Conservation (phyloP, 2,329 filamentous ascomycete genomes). For the Pseudogymnoascus sp. region DNA sequence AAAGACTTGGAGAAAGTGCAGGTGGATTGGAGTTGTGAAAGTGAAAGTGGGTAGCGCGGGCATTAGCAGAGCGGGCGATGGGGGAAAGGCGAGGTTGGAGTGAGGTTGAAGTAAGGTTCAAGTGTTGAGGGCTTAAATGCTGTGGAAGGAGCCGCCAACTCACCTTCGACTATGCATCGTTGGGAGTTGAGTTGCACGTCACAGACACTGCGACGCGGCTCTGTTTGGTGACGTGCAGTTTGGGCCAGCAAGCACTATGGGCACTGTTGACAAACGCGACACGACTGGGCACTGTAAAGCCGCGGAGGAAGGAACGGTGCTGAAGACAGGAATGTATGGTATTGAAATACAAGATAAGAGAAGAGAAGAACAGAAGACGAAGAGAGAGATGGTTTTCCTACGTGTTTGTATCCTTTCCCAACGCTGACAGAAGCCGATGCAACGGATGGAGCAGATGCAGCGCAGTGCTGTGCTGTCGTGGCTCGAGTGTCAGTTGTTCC, state of each 20-base stretch:
- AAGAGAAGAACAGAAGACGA: neutral
- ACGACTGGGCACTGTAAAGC: neutral
- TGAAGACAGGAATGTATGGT: neutral
- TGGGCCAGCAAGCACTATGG: neutral
- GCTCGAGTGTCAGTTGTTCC: slow-evolving; percentile 25
- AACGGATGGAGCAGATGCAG: neutral
- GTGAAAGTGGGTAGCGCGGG: neutral
- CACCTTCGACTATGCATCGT: slow-evolving; percentile 6
- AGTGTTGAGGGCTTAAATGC: neutral
- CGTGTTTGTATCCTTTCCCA: neutral
- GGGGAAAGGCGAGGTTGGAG: neutral
- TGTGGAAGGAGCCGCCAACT: slow-evolving; percentile 2
- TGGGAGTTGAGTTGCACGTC: slow-evolving; percentile 6
- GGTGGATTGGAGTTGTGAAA: neutral
- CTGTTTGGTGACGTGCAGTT: neutral
- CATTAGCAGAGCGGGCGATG: neutral
- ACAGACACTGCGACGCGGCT: slow-evolving; percentile 6
- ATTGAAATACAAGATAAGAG: neutral
- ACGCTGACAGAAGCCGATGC: neutral
- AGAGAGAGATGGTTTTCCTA: neutral
- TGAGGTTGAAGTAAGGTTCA: neutral
- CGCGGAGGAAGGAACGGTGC: neutral
- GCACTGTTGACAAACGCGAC: neutral
- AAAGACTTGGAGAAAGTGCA: neutral
- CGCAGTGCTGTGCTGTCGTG: slow-evolving; percentile 22